phyloP scores from a whole-genome alignment of 2,329 filamentous ascomycete species.

The Capronia americana region DNA sequence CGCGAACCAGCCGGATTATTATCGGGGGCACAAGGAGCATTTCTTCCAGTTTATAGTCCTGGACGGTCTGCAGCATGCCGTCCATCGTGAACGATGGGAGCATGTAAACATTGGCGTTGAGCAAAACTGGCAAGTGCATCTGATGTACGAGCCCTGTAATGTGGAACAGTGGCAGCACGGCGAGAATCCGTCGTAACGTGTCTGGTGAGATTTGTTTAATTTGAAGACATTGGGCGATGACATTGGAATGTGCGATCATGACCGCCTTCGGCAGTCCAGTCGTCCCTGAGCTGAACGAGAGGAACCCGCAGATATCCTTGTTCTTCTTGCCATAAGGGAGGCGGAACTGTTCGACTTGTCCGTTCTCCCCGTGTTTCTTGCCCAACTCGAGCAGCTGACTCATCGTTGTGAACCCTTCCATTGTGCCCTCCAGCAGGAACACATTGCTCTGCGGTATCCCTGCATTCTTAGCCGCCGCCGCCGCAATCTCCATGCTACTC shows the following conservation, averaged over 20 bases:
- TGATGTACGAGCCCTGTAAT: conserved; percentile 66
- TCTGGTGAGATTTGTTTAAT: conserved; percentile 59
- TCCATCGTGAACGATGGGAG: conserved; percentile 69
- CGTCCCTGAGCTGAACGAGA: conserved; percentile 47
- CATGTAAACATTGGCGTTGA: conserved; percentile 72
- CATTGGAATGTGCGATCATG: conserved; percentile 56
- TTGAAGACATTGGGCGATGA: conserved; percentile 68
- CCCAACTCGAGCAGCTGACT: conserved; percentile 45
- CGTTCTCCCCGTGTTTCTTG: conserved; percentile 46
- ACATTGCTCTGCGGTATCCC: conserved; percentile 60
- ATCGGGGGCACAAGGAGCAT: conserved; percentile 67
- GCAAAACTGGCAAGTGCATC: conserved; percentile 66
- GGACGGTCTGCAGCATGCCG: conserved; percentile 60
- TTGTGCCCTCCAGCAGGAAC: conserved; percentile 63
- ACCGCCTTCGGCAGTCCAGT: conserved; percentile 45
- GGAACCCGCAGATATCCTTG: conserved; percentile 60
- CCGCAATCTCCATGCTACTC: conserved; percentile 58
- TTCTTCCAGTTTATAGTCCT: conserved; percentile 61
- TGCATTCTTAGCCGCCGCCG: conserved; percentile 60
- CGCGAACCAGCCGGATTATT: conserved; percentile 65
- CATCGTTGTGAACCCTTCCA: conserved; percentile 57
- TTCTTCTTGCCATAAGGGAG: conserved; percentile 62
- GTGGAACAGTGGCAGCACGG: conserved; percentile 67
- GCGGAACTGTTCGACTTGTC: conserved; percentile 57
- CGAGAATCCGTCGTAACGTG: conserved; percentile 60